Base-by-base conservation (phyloP, 75 land plant genomes). In the Gnetum montanum region DNA sequence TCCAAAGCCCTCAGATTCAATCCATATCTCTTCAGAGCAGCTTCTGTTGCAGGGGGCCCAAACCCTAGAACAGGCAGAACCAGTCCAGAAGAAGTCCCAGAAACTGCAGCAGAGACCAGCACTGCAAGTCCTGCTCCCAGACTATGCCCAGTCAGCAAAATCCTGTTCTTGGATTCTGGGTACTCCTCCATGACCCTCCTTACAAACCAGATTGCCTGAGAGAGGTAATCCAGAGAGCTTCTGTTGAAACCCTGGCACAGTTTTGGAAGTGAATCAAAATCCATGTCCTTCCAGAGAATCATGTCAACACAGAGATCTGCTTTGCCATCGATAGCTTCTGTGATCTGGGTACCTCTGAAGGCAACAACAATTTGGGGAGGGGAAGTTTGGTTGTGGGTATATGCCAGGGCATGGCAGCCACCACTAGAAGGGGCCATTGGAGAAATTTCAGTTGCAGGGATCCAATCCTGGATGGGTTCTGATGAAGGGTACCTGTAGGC, bases 261-360 rank as follows among this genome's bases (percentile, higher is more conserved):
- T 23, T 57, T 27, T 31, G 70, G 58, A 24, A 54, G 67, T 30
- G 43, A 46, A 2, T 25, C 19, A 10, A 41, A 35, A 18, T 62
- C 66, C 31, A 28, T 12, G 25, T 18, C 19, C 1, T 38, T 58
- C 70, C 70, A 68, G 19, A 68, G 56, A 10, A 45, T 20, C 20
- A 38, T 12, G 49, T 62, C 59, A 16, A 66, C 70, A 26, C 70
- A 68, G 29, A 18, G 0, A 63, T 68, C 70, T 16, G 70, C 70
- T 8, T 23, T 29, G 66, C 70, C 34, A 29, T 68, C 66, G 31
- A 18, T 0, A 3, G 49, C 8, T 4, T 35, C 26, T 1, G 35
- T 33, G 22, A 68, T 3, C 45, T 68, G 70, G 23, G 70, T 68
- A 58, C 70, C 70, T 8, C 70, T 57, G 41, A 68, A 62, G 23